Conservation (phyloP, 2,329 filamentous ascomycete species). For the Colletotrichum orbiculare region DNA sequence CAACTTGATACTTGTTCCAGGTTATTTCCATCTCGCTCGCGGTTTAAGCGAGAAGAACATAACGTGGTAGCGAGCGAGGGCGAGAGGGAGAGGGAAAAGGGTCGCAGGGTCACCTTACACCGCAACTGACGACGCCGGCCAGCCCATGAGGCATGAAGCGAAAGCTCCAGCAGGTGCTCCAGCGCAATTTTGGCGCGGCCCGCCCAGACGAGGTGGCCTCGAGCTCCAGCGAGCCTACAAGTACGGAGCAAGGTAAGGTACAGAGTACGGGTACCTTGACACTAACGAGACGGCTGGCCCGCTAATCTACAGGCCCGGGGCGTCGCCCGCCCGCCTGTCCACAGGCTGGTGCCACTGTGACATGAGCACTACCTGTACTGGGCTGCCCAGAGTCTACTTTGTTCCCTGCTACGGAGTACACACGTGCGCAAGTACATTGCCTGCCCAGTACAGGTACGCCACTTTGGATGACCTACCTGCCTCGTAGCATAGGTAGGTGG, state of each 20-base stretch:
- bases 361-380: too few species aligned
- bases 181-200: conserved; percentile 36
- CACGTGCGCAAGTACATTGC: too few species aligned
- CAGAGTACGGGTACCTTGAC: too few species aligned
- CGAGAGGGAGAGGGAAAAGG: background rate
- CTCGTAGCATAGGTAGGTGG: too few species aligned
- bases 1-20: too few species aligned
- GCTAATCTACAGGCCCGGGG: conserved; percentile 35
- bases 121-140: conserved; percentile 3
- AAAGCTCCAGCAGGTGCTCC: conserved; percentile 19
- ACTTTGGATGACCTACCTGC: too few species aligned
- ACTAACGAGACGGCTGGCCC: conserved; percentile 16
- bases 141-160: conserved; percentile 30
- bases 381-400: too few species aligned
- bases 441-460: too few species aligned
- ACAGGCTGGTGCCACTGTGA: too few species aligned
- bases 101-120: conserved; percentile 1
- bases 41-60: background rate
- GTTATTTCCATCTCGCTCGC: too few species aligned
- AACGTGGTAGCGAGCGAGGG: background rate
- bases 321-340: conserved; percentile 22
- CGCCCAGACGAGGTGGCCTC: conserved; percentile 19
- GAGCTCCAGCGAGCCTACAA: background rate
- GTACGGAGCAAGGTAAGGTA: background rate
- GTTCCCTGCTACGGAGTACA: too few species aligned